Evolutionary conservation across 768 basidiomycete species (phyloP).

Genomic region (Asterophora lycoperdoides): DNA sequence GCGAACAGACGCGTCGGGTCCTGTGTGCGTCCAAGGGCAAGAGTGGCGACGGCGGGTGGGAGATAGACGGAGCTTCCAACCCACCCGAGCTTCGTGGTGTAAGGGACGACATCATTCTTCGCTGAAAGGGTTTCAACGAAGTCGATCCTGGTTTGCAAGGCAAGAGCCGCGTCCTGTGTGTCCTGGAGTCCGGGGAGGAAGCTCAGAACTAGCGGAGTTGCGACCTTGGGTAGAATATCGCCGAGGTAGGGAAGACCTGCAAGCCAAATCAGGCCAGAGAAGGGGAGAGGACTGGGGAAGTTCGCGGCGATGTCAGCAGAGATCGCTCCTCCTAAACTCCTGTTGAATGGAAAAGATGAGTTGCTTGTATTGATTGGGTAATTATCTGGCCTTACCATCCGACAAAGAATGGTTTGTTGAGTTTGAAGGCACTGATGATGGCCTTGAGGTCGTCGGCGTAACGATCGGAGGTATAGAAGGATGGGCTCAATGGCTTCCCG

Average conservation of each 20-base stretch:
- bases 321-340: slow-evolving; percentile 20
- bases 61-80: slow-evolving; percentile 19
- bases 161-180: slow-evolving; percentile 19
- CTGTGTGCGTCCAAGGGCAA: slow-evolving; percentile 24
- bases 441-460: slow-evolving; percentile 32
- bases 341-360: neutral
- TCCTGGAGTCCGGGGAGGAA: slow-evolving; percentile 20
- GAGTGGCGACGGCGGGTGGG: slow-evolving; percentile 16
- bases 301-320: slow-evolving; percentile 26
- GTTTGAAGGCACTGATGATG: slow-evolving; percentile 25
- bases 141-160: slow-evolving; percentile 15
- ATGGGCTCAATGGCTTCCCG: slow-evolving; percentile 25
- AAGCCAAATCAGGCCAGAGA: slow-evolving; percentile 27
- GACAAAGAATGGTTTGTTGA: slow-evolving; percentile 26
- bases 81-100: slow-evolving; percentile 22
- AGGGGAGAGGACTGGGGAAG: slow-evolving; percentile 19
- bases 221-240: slow-evolving; percentile 18
- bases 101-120: slow-evolving; percentile 22
- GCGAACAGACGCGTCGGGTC: slow-evolving; percentile 23
- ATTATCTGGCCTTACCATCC: slow-evolving; percentile 25
- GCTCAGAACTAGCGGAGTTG: slow-evolving; percentile 17
- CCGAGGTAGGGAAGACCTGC: slow-evolving; percentile 25
- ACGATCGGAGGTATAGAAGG: slow-evolving; percentile 23
- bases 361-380: neutral
- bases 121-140: slow-evolving; percentile 27